phyloP scores from a whole-genome alignment of 2,329 filamentous ascomycete genomes.

The Aphanocladium album region DNA sequence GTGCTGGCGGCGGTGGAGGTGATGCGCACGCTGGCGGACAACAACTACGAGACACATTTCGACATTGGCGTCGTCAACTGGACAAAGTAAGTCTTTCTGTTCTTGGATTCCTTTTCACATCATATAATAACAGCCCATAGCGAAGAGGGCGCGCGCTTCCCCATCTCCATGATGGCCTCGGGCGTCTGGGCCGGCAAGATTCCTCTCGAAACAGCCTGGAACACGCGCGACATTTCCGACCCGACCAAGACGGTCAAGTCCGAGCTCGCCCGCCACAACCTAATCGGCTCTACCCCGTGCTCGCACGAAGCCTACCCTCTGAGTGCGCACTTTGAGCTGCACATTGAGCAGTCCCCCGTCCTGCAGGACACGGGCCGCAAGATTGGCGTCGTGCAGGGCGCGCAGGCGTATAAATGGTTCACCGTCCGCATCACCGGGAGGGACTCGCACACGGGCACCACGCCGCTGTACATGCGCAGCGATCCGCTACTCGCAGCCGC shows the following conservation, averaged over 20 bases:
- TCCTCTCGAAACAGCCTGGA: slow-evolving; percentile 55
- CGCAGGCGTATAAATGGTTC: slow-evolving; percentile 29
- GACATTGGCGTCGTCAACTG: slow-evolving; percentile 72
- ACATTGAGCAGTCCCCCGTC: slow-evolving; percentile 79
- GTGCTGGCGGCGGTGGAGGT: slow-evolving; percentile 69
- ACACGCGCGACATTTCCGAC: slow-evolving; percentile 52
- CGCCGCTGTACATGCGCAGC: slow-evolving; percentile 27
- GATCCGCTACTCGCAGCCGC: slow-evolving; percentile 31
- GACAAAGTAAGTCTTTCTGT: slow-evolving; percentile 61
- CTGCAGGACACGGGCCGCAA: slow-evolving; percentile 44
- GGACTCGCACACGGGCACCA: slow-evolving; percentile 28
- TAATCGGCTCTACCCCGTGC: slow-evolving; percentile 41
- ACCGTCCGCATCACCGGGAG: slow-evolving; percentile 25
- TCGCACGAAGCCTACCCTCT: slow-evolving; percentile 42
- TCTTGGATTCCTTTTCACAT: too few species aligned
- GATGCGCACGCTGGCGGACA: slow-evolving; percentile 58
- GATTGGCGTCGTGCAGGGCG: slow-evolving; percentile 29
- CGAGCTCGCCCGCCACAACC: slow-evolving; percentile 63
- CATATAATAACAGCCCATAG: slow-evolving; percentile 39
- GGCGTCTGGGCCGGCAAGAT: slow-evolving; percentile 72
- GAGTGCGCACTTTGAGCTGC: slow-evolving; percentile 75
- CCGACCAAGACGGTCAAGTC: slow-evolving; percentile 23
- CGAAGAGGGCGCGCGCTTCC: slow-evolving; percentile 78
- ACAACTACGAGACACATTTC: slow-evolving; percentile 61
- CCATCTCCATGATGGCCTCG: slow-evolving; percentile 69